Evolutionary conservation across 2,329 filamentous ascomycete genomes (phyloP).

Genomic region (Xylariaceae sp.): DNA sequence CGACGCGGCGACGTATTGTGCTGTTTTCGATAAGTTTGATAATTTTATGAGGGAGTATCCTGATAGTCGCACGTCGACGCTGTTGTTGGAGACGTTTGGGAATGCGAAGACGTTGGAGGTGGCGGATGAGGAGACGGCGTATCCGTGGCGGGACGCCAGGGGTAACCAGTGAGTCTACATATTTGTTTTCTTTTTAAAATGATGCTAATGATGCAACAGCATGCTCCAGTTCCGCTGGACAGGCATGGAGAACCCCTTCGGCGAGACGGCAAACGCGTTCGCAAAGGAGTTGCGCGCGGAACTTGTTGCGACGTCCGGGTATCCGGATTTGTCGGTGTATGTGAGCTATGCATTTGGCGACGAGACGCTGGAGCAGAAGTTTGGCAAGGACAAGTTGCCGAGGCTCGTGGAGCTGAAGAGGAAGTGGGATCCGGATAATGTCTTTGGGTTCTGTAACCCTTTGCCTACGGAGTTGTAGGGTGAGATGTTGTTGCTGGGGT

Average conservation of each 20-base stretch:
- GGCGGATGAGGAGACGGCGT: constrained; percentile 22
- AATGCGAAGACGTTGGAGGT: constrained; percentile 16
- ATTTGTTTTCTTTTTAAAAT: neutral
- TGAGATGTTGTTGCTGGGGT: too few species aligned
- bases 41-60: constrained; percentile 16
- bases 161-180: neutral
- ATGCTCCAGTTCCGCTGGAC: neutral
- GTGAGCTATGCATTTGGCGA: constrained; percentile 10
- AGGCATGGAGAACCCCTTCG: constrained; percentile 2
- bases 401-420: constrained; percentile 13
- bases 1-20: constrained; percentile 4
- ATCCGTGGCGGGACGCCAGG: constrained; percentile 25
- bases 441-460: constrained; percentile 6
- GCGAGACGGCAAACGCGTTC: constrained; percentile 7
- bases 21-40: constrained; percentile 18
- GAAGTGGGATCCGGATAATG: constrained; percentile 16
- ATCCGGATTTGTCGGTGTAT: neutral
- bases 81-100: constrained; percentile 17
- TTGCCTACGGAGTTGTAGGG: neutral
- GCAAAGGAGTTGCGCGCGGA: constrained; percentile 11
- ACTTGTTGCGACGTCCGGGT: neutral
- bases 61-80: neutral
- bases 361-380: constrained; percentile 4
- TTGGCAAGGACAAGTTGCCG: constrained; percentile 9
- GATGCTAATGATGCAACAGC: neutral